These are phyloP conservation scores for Arabidopsis hybrid DNA, from an alignment of 441 rosid species.

Conservation along the genomic window DNA sequence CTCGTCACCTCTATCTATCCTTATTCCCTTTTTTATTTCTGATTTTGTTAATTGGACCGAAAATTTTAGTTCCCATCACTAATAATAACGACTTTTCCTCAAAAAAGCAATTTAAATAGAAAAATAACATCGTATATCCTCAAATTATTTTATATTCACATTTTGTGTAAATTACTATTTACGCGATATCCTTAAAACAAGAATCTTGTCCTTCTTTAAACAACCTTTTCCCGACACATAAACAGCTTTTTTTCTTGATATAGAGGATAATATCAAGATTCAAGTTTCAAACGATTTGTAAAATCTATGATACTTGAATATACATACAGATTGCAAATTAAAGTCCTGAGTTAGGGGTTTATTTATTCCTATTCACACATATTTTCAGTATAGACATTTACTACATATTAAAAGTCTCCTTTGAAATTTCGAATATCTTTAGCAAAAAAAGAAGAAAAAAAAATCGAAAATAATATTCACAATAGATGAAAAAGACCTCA, in stretches of 20 bases:
- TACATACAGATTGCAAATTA: background rate
- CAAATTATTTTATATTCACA: background rate
- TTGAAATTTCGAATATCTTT: no score
- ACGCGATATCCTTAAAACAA: slow-evolving; percentile 24
- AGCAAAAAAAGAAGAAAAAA: no score
- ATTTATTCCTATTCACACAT: background rate
- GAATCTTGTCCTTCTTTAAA: slow-evolving; percentile 31
- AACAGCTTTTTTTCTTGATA: background rate
- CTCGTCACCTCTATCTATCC: slow-evolving; percentile 43
- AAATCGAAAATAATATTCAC: background rate
- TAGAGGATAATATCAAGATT: slow-evolving; percentile 16
- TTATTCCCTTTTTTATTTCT: background rate
- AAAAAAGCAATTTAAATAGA: background rate
- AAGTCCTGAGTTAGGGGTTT: background rate
- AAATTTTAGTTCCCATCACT: slow-evolving; percentile 28
- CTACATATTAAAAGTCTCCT: background rate
- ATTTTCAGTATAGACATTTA: background rate
- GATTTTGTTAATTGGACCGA: slow-evolving; percentile 36
- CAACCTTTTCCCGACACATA: slow-evolving; percentile 20
- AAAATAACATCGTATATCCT: slow-evolving; percentile 24
- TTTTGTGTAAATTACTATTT: background rate
- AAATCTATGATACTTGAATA: slow-evolving; percentile 7
- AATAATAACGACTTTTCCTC: slow-evolving; percentile 17
- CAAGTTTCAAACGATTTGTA: slow-evolving; percentile 2
- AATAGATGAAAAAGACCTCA: background rate